Evolutionary conservation across 371 early-diverging fungal genomes (phyloP).

Genomic region (Basidiobolus meristosporus): DNA sequence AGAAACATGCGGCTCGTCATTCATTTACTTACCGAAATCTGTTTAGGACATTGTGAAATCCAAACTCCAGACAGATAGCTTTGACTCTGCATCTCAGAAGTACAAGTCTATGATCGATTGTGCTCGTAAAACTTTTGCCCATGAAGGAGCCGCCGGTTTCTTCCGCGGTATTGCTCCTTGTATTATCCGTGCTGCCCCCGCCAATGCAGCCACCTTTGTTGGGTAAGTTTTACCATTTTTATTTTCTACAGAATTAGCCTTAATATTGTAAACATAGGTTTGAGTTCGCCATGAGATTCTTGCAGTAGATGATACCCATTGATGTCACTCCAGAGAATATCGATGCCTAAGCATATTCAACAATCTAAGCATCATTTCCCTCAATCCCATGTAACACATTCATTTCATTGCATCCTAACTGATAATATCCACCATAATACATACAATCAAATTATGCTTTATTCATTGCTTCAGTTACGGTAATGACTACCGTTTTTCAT

Average conservation of each 20-base stretch:
- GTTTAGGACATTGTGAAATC: conserved; percentile 45
- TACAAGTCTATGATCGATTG: conserved; percentile 43
- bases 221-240: conserved; percentile 6
- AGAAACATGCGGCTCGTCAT: no score
- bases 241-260: conserved; percentile 6
- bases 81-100: conserved; percentile 24
- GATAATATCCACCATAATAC: no score
- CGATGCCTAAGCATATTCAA: no score
- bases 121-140: conserved; percentile 32
- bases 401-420: no score
- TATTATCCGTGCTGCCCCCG: conserved; percentile 73
- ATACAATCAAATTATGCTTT: no score
- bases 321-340: no score
- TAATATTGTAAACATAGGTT: no score
- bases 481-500: no score
- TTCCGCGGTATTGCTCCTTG: conserved; percentile 72
- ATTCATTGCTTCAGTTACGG: no score
- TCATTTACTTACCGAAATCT: no score
- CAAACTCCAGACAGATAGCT: conserved; percentile 60
- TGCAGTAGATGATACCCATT: conserved; percentile 6
- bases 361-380: no score
- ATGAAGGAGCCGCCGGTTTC: conserved; percentile 54
- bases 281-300: conserved; percentile 15
- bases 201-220: conserved; percentile 67
- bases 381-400: no score